phyloP scores from a whole-genome alignment of 2,329 filamentous ascomycete species.

The Whalleya microplaca region DNA sequence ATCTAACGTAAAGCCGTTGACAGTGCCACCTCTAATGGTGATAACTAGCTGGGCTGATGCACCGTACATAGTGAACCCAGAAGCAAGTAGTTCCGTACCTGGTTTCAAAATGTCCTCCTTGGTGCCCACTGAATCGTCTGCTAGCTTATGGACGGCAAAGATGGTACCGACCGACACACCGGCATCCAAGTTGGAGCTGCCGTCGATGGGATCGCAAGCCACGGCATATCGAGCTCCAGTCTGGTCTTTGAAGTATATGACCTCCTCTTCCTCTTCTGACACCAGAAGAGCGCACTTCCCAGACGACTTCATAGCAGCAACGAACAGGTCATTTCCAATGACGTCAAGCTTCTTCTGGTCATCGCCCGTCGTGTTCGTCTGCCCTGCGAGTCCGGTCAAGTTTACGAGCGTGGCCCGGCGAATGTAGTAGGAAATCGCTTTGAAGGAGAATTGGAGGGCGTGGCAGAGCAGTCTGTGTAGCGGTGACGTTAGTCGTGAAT shows the following conservation, averaged over 20 bases:
- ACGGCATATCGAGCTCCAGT: slow-evolving; percentile 86
- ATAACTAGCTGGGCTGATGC: slow-evolving; percentile 95
- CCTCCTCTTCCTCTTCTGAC: slow-evolving; percentile 96
- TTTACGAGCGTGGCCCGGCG: slow-evolving; percentile 94
- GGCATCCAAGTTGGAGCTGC: slow-evolving; percentile 95
- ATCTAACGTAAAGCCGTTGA: slow-evolving; percentile 98
- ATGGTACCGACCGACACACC: slow-evolving; percentile 98
- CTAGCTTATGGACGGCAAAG: slow-evolving; percentile 90
- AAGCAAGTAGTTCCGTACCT: slow-evolving; percentile 87
- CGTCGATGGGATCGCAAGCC: slow-evolving; percentile 97
- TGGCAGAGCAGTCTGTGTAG: slow-evolving; percentile 82
- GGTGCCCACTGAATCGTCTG: slow-evolving; percentile 72
- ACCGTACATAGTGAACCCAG: slow-evolving; percentile 99
- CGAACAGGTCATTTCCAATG: slow-evolving; percentile 97
- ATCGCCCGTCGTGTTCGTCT: slow-evolving; percentile 93
- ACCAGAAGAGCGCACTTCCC: slow-evolving; percentile 90
- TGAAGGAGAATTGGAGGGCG: slow-evolving; percentile 98
- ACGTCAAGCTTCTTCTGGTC: slow-evolving; percentile 99
- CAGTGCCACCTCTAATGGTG: slow-evolving; percentile 88
- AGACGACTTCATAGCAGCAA: slow-evolving; percentile 90
- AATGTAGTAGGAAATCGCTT: slow-evolving; percentile 99
- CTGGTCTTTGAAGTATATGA: slow-evolving; percentile 82
- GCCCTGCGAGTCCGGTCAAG: slow-evolving; percentile 91
- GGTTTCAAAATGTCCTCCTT: slow-evolving; percentile 88
- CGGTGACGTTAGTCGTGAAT: slow-evolving; percentile 7